Evolutionary conservation across 257 asterid genomes (phyloP).

Genomic region (Fraxinus quadrangulata): DNA sequence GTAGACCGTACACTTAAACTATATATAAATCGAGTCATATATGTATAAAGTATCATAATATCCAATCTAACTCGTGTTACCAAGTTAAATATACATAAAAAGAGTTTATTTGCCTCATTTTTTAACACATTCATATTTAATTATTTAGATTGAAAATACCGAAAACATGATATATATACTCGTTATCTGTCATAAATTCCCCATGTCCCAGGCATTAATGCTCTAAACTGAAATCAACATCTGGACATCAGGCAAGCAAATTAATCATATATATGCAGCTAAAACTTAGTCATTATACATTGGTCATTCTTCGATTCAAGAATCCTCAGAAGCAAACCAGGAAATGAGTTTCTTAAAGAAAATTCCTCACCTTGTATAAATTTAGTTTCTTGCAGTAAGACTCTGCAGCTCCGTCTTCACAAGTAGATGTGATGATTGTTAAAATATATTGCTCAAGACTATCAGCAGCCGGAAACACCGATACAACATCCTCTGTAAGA

Average conservation of each 20-base stretch:
- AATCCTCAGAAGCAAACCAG: conserved; percentile 2
- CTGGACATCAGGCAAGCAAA: not conserved
- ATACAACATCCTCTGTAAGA: conserved; percentile 89
- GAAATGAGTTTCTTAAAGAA: conserved; percentile 2
- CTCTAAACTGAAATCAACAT: not conserved
- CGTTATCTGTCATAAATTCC: not conserved
- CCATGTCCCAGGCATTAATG: not conserved
- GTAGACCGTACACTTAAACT: not conserved
- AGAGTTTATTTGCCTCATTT: not conserved
- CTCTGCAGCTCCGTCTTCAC: conserved; percentile 83
- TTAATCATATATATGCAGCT: not conserved
- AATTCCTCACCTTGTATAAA: conserved; percentile 65
- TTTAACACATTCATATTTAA: not conserved
- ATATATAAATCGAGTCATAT: not conserved
- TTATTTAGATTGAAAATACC: not conserved
- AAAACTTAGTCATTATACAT: not conserved
- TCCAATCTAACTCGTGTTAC: not conserved
- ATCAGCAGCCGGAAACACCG: conserved; percentile 95
- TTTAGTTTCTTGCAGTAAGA: conserved; percentile 67
- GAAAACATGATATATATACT: not conserved
- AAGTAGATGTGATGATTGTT: conserved; percentile 60
- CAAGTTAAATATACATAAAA: not conserved
- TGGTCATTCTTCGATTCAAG: conserved; percentile 5
- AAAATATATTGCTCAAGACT: conserved; percentile 73
- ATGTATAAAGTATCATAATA: not conserved